Evolutionary conservation across 805 yeast genomes (phyloP).

Genomic region (Myxozyma sirexii): DNA sequence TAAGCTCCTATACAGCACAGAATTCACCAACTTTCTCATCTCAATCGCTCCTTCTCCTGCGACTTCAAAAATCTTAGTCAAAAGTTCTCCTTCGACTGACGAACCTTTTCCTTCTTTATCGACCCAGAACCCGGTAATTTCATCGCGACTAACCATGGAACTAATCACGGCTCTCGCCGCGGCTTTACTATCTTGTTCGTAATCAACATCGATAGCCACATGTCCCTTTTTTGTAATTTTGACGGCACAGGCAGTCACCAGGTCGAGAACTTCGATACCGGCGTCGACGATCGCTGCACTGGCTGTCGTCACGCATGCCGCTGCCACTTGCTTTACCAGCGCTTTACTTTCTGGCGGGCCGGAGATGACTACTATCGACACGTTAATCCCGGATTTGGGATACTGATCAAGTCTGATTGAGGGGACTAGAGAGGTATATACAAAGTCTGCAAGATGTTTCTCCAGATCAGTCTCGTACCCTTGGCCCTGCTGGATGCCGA

Average conservation of each 20-base stretch:
- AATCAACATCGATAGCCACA: conserved; percentile 19
- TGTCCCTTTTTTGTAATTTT: not conserved
- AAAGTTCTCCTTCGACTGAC: conserved; percentile 45
- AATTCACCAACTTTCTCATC: conserved; percentile 51
- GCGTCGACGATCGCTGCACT: conserved; percentile 82
- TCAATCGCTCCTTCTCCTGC: conserved; percentile 36
- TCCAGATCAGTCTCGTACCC: conserved; percentile 40
- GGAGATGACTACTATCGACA: conserved; percentile 66
- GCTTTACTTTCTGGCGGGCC: conserved; percentile 46
- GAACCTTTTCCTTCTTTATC: conserved; percentile 42
- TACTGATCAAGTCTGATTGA: conserved; percentile 66
- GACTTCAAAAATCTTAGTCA: conserved; percentile 4
- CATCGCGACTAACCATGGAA: conserved; percentile 55
- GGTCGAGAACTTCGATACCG: conserved; percentile 75
- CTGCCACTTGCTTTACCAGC: conserved; percentile 44
- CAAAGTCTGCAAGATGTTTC: conserved; percentile 51
- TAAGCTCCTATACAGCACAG: conserved; percentile 43
- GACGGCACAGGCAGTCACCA: conserved; percentile 55
- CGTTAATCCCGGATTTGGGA: conserved; percentile 87
- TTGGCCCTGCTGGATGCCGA: conserved; percentile 25
- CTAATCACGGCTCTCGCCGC: conserved; percentile 44
- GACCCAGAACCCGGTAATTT: conserved; percentile 58
- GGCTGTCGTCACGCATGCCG: conserved; percentile 54
- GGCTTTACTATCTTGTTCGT: not conserved
- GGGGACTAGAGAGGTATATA: conserved; percentile 56